These are phyloP conservation scores for Pythium rhizo-oryzae DNA, from an alignment of 352 stramenopile species.

Conservation along the genomic window DNA sequence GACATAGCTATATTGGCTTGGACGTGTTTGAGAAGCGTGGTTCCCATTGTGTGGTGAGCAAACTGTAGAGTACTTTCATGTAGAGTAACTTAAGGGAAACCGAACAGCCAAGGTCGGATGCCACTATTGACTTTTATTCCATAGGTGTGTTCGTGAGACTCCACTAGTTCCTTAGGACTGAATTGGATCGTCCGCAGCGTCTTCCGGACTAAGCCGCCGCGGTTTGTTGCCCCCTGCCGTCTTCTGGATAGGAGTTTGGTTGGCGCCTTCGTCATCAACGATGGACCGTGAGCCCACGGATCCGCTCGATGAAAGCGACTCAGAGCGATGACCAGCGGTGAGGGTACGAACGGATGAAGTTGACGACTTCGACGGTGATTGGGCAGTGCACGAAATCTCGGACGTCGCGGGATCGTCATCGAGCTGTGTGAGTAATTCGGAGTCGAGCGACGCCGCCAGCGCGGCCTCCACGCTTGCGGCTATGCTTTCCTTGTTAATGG, in stretches of 20 bases:
- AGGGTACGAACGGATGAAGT: slow-evolving; percentile 5
- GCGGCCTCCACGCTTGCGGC: background rate
- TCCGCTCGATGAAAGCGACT: slow-evolving; percentile 17
- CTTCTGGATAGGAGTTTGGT: background rate
- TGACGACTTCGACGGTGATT: slow-evolving; percentile 13
- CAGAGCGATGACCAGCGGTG: slow-evolving; percentile 1
- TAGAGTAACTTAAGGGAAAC: too few species aligned
- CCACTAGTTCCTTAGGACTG: background rate
- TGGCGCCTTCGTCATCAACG: slow-evolving; percentile 7
- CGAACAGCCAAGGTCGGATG: too few species aligned
- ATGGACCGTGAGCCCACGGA: background rate
- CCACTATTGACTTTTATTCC: too few species aligned
- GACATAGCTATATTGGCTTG: too few species aligned
- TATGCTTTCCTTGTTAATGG: background rate
- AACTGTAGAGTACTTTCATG: too few species aligned
- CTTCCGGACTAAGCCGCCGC: slow-evolving; percentile 3
- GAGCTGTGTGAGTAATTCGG: slow-evolving; percentile 12
- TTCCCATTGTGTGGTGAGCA: too few species aligned
- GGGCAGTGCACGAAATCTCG: background rate
- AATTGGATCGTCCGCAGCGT: background rate
- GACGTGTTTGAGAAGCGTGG: too few species aligned
- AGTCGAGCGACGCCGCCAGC: slow-evolving; percentile 9
- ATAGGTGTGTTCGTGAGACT: too few species aligned
- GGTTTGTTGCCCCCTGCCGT: background rate
- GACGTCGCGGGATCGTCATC: slow-evolving; percentile 4